Evolutionary conservation across 441 rosid species (phyloP).

Genomic region (Bocquillonia castaneifolia): DNA sequence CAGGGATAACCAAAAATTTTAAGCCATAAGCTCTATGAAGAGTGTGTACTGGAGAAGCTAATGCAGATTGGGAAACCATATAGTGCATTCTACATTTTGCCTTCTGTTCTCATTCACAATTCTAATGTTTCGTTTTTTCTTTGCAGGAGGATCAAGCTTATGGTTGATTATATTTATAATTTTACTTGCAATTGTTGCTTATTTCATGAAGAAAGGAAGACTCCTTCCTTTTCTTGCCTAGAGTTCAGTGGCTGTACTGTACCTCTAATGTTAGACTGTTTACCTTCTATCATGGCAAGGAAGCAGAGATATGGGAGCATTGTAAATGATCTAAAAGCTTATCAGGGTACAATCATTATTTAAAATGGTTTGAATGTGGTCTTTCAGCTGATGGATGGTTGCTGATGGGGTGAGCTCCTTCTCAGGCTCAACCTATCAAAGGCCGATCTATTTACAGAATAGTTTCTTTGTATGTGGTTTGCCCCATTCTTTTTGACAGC

Average conservation of each 20-base stretch:
- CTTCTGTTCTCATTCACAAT: background rate
- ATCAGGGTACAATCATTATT: background rate
- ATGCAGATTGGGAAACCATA: background rate
- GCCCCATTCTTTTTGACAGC: background rate
- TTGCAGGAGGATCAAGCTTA: conserved; percentile 44
- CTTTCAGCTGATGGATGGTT: background rate
- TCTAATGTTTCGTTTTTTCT: background rate
- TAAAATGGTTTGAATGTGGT: background rate
- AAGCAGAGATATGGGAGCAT: background rate
- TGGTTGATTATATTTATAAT: conserved; percentile 43
- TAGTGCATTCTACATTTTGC: background rate
- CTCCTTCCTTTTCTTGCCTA: conserved; percentile 28
- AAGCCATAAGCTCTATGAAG: background rate
- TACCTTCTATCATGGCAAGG: background rate
- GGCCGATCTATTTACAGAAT: background rate
- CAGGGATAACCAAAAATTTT: background rate
- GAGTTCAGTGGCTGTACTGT: conserved; percentile 23
- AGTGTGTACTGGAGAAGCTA: background rate
- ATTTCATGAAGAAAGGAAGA: conserved; percentile 37
- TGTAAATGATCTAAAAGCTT: background rate
- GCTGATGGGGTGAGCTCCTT: background rate
- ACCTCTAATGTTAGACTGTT: background rate
- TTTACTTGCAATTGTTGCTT: conserved; percentile 43
- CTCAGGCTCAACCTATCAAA: background rate
- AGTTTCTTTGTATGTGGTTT: background rate